Evolutionary conservation across 805 yeast species (phyloP).

Genomic region (Starmera pachycereana): DNA sequence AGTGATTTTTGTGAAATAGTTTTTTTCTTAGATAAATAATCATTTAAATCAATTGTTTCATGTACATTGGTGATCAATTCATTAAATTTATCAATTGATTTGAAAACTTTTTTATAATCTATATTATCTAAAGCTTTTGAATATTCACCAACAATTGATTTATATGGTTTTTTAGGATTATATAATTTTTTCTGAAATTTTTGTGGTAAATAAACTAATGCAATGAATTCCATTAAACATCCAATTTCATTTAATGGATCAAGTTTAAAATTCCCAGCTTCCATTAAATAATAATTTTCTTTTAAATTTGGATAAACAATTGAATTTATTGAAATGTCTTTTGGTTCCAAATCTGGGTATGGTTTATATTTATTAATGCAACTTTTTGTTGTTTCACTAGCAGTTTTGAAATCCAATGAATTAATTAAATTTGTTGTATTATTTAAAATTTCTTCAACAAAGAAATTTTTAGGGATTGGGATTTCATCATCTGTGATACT

Average conservation of each 20-base stretch:
- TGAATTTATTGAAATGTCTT: constrained; percentile 17
- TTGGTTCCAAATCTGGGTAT: constrained; percentile 18
- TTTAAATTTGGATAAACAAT: constrained; percentile 33
- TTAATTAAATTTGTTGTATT: constrained; percentile 5
- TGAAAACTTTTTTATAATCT: constrained; percentile 21
- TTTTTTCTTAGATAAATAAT: constrained; percentile 20
- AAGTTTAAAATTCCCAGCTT: constrained; percentile 44
- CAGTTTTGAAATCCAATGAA: constrained; percentile 12
- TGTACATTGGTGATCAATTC: constrained; percentile 26
- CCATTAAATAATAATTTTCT: constrained; percentile 39
- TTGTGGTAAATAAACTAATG: constrained; percentile 31
- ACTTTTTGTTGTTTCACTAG: constrained; percentile 10
- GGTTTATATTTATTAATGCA: constrained; percentile 17
- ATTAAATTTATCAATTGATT: constrained; percentile 34
- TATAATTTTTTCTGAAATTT: constrained; percentile 22
- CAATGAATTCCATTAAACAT: constrained; percentile 32
- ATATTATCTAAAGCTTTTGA: constrained; percentile 22
- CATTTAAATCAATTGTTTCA: constrained; percentile 19
- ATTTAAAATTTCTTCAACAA: constrained; percentile 21
- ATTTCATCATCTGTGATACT: constrained; percentile 10
- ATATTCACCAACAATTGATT: constrained; percentile 30
- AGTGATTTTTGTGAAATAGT: constrained; percentile 32
- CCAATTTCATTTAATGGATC: constrained; percentile 60
- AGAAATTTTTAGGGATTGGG: constrained; percentile 18
- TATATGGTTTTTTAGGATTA: constrained; percentile 23